A percentile compares a stretch with the other conserved stretches of the same genome.
Evolutionary conservation across 345 rosid genomes (phyloP).

Genomic region (Euphorbia lathyris): DNA sequence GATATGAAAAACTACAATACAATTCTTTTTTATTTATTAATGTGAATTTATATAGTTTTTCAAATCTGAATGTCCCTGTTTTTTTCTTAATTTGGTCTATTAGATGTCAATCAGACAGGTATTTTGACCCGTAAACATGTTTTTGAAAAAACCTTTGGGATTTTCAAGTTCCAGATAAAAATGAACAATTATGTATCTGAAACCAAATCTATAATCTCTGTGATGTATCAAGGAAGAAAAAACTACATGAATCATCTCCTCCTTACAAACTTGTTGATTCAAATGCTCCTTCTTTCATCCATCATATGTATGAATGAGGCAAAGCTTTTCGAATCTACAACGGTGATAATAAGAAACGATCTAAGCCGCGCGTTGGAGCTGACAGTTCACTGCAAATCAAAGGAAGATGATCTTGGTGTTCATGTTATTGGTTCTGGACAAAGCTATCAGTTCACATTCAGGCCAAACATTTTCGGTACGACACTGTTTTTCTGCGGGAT

Average conservation of each 20-base stretch:
- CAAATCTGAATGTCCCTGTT: too few relatives aligned
- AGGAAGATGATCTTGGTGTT: not conserved
- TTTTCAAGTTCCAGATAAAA: too few relatives aligned
- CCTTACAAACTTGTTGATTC: not conserved
- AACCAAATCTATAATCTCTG: too few relatives aligned
- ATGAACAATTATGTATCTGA: too few relatives aligned
- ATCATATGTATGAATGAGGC: not conserved
- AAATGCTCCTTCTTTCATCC: not conserved
- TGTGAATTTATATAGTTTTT: too few relatives aligned
- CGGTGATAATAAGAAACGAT: not conserved
- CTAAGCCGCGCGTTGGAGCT: not conserved
- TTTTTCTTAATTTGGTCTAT: too few relatives aligned
- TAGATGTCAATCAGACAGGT: too few relatives aligned
- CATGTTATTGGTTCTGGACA: not conserved
- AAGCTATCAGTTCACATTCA: not conserved
- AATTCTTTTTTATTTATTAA: too few relatives aligned
- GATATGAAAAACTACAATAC: too few relatives aligned
- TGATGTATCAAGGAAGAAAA: too few relatives aligned
- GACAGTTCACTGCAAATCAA: not conserved
- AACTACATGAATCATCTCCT: not conserved
- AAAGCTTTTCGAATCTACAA: not conserved
- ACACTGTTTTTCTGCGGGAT: not conserved
- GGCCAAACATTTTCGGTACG: not conserved
- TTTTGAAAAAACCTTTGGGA: too few relatives aligned
- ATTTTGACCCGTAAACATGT: too few relatives aligned